Evolutionary conservation across 345 rosid genomes (phyloP), one percentile per base, ranked within the genome.

Genomic region (Murraya koenigii): DNA sequence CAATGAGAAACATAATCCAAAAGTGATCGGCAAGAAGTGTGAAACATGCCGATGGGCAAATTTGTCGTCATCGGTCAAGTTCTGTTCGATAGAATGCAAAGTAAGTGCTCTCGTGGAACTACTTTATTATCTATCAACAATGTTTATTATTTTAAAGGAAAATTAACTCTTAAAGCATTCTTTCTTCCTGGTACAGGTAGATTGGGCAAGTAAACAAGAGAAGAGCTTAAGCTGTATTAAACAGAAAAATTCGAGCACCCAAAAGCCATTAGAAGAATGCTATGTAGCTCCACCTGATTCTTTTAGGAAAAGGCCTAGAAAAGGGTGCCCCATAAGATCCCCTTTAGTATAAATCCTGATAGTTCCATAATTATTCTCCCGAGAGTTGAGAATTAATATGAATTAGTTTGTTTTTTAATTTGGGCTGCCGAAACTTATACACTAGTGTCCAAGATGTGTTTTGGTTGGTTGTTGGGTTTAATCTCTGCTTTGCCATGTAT

Each of bases 31-130:
- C 36, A 62, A 32, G 3, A 30, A 30, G 38, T 62, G 66, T 62
- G 66, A 62, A 30, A 62, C 30, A 62, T 62, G 66, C 15, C 38
- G 66, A 30, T 30, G 66, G 66, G 3, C 66, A 17, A 62, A 30
- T 6, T 20, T 62, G 66, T 62, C 38, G 30, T 8, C 28, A 36
- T 2, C 69, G 4, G 28, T 20, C 26, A 68, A 22, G 22, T 69
- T 41, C 19, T 69, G 72, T 44, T 69, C 72, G 17, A 26, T 69
- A 15, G 72, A 69, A 69, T 69, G 72, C 72, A 47, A 41, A 47
- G 30, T 67, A 38, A 67, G 52, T 22, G 23, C 60, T 47, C 10
- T 25, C 8, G 11, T 26, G 38, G 20, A 63, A 10, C 17, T 20
- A 4, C 1, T 22, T 14, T 22, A 38, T 5, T n/a, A 32, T 15